Base-by-base conservation (phyloP, 2,329 filamentous ascomycete genomes). In the Rhytidhysteron rufulum region DNA sequence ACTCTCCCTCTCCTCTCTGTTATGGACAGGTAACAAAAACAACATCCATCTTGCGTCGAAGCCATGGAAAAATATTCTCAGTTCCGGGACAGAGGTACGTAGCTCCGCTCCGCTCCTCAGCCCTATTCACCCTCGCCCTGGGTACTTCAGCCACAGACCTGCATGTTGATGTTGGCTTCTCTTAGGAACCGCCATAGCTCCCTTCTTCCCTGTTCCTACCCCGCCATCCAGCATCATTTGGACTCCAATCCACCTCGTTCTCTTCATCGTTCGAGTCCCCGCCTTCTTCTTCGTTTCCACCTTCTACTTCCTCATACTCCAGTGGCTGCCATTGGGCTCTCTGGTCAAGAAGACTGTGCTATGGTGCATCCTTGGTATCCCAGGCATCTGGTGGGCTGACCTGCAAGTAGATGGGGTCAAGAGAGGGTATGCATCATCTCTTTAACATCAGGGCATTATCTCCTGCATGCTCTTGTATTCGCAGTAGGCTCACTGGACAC, bases 311-410 rank as follows among this genome's bases (percentile, higher is more conserved):
- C 61, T 86, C 44, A 56, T 95, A 45, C 76, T 97, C 39, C 87
- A 91, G 69, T 86, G 84, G 77, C 78, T 95, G 11, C 89, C 89
- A 0, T 74, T 85, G 8, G 81, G 80, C 1, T 75, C 77, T 7
- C 58, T 82, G 24, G 69, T 82, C 31, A 88, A 88, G 58, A 97
- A 97, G 69, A 80, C 86, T 10, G 80, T 88, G 35, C 71, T 97
- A 39, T 97, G 93, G 91, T 78, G 82, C 45, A 79, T 97, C 50
- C 79, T 98, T 53, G 85, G 82, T 27, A 85, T 95, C 43, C 88
- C 90, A 0, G 91, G 93, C 20, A 87, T 98, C 42, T 97, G 90
- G 89, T 97, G 91, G 91, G 84, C 96, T 41, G 93, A 98, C 67
- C 73, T 98, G n/a, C 91, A 96, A 66, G 88, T 98, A 50, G 93